Conservation (phyloP, 768 basidiomycete species). For the Exidia glandulosa region DNA sequence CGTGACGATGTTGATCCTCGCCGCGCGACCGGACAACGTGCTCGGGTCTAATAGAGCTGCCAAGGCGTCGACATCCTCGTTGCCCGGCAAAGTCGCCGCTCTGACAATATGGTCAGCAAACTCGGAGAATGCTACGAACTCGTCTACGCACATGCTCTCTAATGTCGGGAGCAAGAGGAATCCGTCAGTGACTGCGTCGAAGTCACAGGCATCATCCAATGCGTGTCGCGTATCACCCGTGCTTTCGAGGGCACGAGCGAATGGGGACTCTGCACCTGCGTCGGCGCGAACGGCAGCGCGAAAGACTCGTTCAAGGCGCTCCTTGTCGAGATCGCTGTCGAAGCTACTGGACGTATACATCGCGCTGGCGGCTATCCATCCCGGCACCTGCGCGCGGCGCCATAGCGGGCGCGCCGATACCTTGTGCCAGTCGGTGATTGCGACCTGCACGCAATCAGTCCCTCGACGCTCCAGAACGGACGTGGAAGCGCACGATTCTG, state of each 20-base stretch:
- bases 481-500: conserved; percentile 13
- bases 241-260: conserved; percentile 16
- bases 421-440: conserved; percentile 20
- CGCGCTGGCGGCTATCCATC: conserved; percentile 19
- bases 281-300: conserved; percentile 11
- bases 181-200: conserved; percentile 23
- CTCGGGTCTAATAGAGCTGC: conserved; percentile 20
- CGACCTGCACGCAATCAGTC: conserved; percentile 9
- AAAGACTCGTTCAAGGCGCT: conserved; percentile 15
- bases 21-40: conserved; percentile 16
- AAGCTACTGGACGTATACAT: conserved; percentile 10
- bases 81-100: conserved; percentile 23
- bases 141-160: conserved; percentile 21
- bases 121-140: neutral
- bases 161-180: conserved; percentile 24
- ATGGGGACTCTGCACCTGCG: conserved; percentile 13
- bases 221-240: conserved; percentile 19
- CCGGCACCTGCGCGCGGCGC: conserved; percentile 22
- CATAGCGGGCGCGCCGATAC: conserved; percentile 19
- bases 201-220: conserved; percentile 22
- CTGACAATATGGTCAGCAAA: conserved; percentile 7
- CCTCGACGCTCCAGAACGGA: neutral
- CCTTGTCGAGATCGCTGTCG: conserved; percentile 3
- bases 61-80: conserved; percentile 21
- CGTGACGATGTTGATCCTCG: conserved; percentile 8